A percentile compares a stretch with the other conserved stretches of the same genome.
Conservation (phyloP, 2,329 filamentous ascomycete species). For the Shiraia sp. region DNA sequence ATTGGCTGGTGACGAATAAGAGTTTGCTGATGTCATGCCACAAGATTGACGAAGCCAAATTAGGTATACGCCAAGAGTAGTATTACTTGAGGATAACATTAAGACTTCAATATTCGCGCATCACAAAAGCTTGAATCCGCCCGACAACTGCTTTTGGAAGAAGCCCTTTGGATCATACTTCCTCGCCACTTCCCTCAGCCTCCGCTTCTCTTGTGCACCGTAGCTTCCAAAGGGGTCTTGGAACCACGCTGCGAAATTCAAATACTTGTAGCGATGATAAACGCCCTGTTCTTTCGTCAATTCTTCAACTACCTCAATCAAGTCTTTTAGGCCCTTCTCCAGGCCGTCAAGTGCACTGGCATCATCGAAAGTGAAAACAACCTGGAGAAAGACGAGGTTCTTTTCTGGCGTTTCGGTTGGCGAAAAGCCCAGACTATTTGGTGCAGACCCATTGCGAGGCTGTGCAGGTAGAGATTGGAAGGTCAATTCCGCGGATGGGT, state of each 20-base stretch:
- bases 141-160: conserved; percentile 38
- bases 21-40: no score
- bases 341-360: conserved; percentile 15
- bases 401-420: conserved; percentile 16
- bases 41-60: no score
- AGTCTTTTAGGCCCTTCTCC: conserved; percentile 19
- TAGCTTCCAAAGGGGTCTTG: conserved; percentile 34
- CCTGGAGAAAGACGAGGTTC: conserved; percentile 21
- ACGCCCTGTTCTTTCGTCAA: conserved; percentile 22
- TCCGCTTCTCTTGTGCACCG: conserved; percentile 2
- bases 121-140: conserved; percentile 35
- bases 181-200: conserved; percentile 8
- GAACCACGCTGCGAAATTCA: conserved; percentile 41
- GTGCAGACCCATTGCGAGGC: conserved; percentile 12
- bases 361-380: conserved; percentile 27
- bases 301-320: conserved; percentile 21
- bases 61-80: no score
- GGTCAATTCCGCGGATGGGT: conserved; percentile 18
- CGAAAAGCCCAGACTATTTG: conserved; percentile 25
- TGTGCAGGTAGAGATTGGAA: conserved; percentile 26
- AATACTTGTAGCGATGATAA: conserved; percentile 22
- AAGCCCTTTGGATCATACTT: conserved; percentile 39
- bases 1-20: no score
- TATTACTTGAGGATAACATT: no score
- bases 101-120: no score